Evolutionary conservation across 805 yeast genomes (phyloP), one percentile per base, ranked within the genome.

Genomic region (Tetrapisispora namnaoensis): DNA sequence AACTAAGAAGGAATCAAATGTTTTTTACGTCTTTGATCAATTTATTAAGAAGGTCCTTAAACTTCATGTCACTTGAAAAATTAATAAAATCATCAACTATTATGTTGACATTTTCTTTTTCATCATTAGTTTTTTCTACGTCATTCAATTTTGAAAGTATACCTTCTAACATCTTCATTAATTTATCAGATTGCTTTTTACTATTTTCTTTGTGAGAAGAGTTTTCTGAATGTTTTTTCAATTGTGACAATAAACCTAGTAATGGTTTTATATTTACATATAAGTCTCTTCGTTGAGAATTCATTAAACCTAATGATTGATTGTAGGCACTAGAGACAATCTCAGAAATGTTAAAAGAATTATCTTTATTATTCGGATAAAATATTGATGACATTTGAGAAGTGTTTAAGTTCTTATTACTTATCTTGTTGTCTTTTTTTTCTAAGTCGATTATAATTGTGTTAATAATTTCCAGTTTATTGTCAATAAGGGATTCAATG

Each of bases 301-400:
- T 53, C 16, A 45, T 49, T 22, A 55, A 49, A 8, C 58, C 58
- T 46, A 53, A 40, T 13, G 52, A 48, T 44, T 51, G 49, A 20
- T 46, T 27, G 9, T 51, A 45, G 4, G 52, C 48, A 38, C 50
- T 45, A 18, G 52, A 44, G 13, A 55, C 49, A 24, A 55, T 27
- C 16, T 44, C 37, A 4, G 45, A 42, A 18, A 55, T 45, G 44
- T 46, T 37, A 30, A 41, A 11, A 7, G 42, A 32, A 13, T 42
- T 41, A 10, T 21, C 20, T 13, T 13, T 32, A 1, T 46, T 22
- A 17, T 48, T 28, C 24, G 39, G 30, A 28, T 48, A 44, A 11
- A 46, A 39, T 6, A 42, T 30, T 11, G 42, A 36, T 9, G 32
- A 28, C 13, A 40, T 38, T 14, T 42, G 18, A 13, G 18, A 21